Evolutionary conservation across 306 rosid genomes (phyloP).

Genomic region (Cercis canadensis): DNA sequence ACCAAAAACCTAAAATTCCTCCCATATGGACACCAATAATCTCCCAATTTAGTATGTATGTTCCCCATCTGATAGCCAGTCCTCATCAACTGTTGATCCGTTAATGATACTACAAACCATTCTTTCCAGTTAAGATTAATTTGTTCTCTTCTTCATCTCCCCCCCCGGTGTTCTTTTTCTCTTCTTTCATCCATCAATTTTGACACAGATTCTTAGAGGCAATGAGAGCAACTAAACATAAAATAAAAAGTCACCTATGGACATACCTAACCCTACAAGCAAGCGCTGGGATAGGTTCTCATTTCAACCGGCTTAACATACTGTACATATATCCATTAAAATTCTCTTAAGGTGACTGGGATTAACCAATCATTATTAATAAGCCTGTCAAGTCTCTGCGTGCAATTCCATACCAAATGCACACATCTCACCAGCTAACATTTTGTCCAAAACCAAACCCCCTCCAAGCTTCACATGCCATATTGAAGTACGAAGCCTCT

Average conservation of each 20-base stretch:
- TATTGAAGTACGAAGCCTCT: no score
- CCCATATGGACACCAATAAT: background rate
- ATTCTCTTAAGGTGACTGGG: background rate
- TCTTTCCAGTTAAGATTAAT: background rate
- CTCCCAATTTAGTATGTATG: background rate
- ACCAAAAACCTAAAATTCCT: background rate
- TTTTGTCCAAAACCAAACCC: no score
- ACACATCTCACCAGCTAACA: no score
- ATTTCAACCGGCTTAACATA: conserved; percentile 28
- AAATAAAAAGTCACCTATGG: background rate
- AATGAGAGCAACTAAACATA: conserved; percentile 17
- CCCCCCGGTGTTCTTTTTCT: background rate
- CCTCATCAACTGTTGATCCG: background rate
- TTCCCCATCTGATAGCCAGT: background rate
- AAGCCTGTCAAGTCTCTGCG: no score
- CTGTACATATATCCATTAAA: conserved; percentile 15
- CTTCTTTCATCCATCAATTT: no score
- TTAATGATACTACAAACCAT: background rate
- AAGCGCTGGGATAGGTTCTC: background rate
- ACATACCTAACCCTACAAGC: background rate
- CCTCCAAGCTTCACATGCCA: no score
- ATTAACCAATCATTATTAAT: no score
- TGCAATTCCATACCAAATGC: no score
- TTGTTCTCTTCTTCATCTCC: background rate
- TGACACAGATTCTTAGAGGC: background rate